Base-by-base conservation (phyloP, 352 stramenopile species). In the Globisporangium splendens region DNA sequence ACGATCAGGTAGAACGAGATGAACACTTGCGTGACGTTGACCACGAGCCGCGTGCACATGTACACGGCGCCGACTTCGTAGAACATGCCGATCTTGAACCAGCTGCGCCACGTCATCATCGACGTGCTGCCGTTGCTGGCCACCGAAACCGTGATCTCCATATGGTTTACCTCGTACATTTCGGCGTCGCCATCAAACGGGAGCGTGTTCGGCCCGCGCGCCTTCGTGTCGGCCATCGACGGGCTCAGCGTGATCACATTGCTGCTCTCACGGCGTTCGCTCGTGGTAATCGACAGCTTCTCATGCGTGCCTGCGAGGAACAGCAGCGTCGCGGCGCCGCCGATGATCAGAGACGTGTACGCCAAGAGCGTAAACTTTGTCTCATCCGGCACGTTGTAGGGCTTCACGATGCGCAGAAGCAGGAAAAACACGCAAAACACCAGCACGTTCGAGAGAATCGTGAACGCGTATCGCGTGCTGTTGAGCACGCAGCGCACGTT, bases 1-100 rank as follows among this genome's bases (percentile, higher is more conserved):
- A 90, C 80, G 38, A 90, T 92, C 39, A 95, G 61, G 59, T 91
- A 92, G 52, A 95, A 95, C 15, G 83, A 91, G 46, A 95, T 92
- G 66, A 91, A 95, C 14, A 93, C 83, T 47, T 95, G 86, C 17
- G 83, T 93, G 24, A 93, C 69, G 61, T 95, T 95, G 18, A 95
- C 81, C 47, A 91, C 85, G 15, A 95, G 69, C 18, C 86, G 68
- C 24, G 86, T 95, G 65, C 86, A 95, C 86, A 95, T 95, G 77
- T 95, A 95, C 14, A 90, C 81, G 10, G 92, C 46, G 22, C 86
- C 86, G 15, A 95, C 86, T 54, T 91, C 79, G 68, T 95, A 95
- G 39, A 95, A 95, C 83, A 93, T 93, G 28, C 64, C 66, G 14
- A 89, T 52, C 21, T 73, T 69, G 55, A 94, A 94, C 84, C 84